A percentile compares a stretch with the other conserved stretches of the same genome.
Conservation (phyloP, 306 rosid species). For the Cucurbita moschata region DNA sequence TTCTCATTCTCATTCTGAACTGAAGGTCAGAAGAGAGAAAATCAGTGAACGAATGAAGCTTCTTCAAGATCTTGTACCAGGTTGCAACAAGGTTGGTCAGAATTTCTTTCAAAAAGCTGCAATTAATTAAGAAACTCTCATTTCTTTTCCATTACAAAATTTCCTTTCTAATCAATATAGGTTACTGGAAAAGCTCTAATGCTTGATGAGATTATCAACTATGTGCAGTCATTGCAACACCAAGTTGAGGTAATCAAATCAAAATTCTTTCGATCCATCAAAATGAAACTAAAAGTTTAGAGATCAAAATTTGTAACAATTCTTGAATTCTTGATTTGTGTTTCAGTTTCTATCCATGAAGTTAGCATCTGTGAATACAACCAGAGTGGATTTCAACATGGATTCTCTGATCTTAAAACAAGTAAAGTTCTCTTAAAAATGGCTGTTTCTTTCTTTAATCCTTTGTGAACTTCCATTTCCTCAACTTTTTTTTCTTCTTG, state of each 20-base stretch:
- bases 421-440: constrained; percentile 21
- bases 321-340: no score
- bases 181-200: constrained; percentile 96
- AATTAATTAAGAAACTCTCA: not conserved
- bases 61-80: constrained; percentile 94
- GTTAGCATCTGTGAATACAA: constrained; percentile 62
- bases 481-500: constrained; percentile 4
- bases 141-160: not conserved
- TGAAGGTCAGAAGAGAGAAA: constrained; percentile 86
- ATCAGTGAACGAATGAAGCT: constrained; percentile 96
- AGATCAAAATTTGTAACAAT: no score
- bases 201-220: constrained; percentile 95
- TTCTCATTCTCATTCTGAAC: not conserved
- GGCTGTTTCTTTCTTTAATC: not conserved
- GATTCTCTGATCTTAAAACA: constrained; percentile 63
- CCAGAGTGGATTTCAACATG: constrained; percentile 61
- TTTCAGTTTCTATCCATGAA: constrained; percentile 91
- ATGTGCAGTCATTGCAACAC: constrained; percentile 92
- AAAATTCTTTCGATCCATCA: not conserved
- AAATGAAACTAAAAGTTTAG: not conserved
- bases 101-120: not conserved
- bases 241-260: constrained; percentile 75
- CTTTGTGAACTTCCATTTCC: not conserved
- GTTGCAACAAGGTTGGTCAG: constrained; percentile 69
- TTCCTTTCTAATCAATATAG: constrained; percentile 12